Percentiles rank a stretch among this genome's conserved stretches.
Conservation (phyloP, 2,329 filamentous ascomycete genomes). For the Cercospora sp. region DNA sequence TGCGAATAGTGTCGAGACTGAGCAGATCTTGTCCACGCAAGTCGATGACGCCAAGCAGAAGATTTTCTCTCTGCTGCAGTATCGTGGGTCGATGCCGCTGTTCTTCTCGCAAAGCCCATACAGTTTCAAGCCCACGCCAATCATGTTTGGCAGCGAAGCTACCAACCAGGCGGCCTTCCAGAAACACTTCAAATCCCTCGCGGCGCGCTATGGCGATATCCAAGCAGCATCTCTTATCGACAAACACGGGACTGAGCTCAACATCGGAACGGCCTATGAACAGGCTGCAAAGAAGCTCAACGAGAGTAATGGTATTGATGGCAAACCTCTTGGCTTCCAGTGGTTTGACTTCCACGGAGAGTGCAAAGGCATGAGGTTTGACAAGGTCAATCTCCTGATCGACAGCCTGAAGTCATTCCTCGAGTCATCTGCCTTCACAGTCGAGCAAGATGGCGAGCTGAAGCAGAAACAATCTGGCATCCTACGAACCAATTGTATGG, state of each 20-base stretch:
- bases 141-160: conserved; percentile 76
- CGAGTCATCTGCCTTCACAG: conserved; percentile 70
- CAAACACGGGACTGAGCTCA: conserved; percentile 77
- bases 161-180: conserved; percentile 77
- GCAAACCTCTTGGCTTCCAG: conserved; percentile 67
- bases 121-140: conserved; percentile 82
- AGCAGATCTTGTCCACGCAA: conserved; percentile 80
- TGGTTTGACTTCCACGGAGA: conserved; percentile 98
- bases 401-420: conserved; percentile 68
- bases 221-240: conserved; percentile 86
- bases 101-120: conserved; percentile 97
- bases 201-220: conserved; percentile 69
- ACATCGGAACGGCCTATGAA: conserved; percentile 77
- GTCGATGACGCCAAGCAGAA: conserved; percentile 64
- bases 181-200: conserved; percentile 73
- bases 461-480: conserved; percentile 66
- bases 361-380: conserved; percentile 96
- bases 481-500: conserved; percentile 97
- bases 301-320: conserved; percentile 57
- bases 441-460: conserved; percentile 51
- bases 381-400: conserved; percentile 83
- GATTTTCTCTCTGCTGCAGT: conserved; percentile 80
- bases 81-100: conserved; percentile 86
- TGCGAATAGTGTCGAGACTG: conserved; percentile 91
- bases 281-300: conserved; percentile 68